Base-by-base conservation (phyloP, 345 rosid species). In the Populus simonii region DNA sequence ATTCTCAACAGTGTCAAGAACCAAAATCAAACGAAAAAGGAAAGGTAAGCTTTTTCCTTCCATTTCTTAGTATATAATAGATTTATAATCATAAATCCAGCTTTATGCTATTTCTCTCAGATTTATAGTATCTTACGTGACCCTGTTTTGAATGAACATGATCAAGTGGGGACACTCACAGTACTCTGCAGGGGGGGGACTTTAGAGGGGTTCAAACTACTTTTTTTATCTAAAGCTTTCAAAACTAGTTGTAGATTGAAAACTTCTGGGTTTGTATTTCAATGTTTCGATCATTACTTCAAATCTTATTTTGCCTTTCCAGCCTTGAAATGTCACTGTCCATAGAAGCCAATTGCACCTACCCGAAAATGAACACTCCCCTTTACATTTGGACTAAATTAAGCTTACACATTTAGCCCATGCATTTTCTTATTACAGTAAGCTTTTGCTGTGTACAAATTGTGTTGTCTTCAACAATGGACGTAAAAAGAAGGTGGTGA, bases 21-120 rank as follows among this genome's bases (percentile, higher is more conserved):
- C 82, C 76, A 76, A 76, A 74, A 80, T 78, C 36, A 38, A 23
- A 51, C 55, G 10, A 45, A 79, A 76, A 31, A 36, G 20, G 77
- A 83, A 75, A 70, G 86, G 90, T 82, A 70, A 77, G 81, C 57
- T 63, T 78, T 70, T 76, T 62, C 66, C 53, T 74, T 71, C 68
- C 29, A 29, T 71, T 43, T 8, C 35, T 47, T 69, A 63, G 12
- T 22, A 23, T 13, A 23, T 8, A 3, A 3, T 9, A 70, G 8
- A 16, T 51, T 23, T 51, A 47, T 17, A 45, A 41, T 9, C 38
- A 5, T 51, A 57, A 33, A 75, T 70, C 25, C 33, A 13, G 17
- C 13, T 3, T 38, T 31, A 5, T 10, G 41, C 23, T 38, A 38
- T 22, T 22, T 23, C 13, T 59, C 27, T 59, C 17, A 3, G 68